phyloP scores from a whole-genome alignment of 345 rosid species.

The Citrus sp. region DNA sequence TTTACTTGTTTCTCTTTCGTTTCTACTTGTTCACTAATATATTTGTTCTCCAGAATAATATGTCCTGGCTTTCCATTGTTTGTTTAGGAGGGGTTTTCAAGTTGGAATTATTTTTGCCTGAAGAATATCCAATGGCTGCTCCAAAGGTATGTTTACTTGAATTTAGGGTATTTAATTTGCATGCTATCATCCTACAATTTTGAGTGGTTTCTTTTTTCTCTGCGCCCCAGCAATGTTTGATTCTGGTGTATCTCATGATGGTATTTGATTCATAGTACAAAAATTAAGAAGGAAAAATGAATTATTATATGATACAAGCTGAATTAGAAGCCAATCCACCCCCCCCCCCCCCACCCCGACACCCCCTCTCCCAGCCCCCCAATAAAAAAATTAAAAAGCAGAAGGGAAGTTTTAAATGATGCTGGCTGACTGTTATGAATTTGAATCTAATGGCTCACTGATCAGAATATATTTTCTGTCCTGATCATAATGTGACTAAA shows the following conservation, averaged over 20 bases:
- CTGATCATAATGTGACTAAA: background rate
- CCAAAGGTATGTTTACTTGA: conserved; percentile 67
- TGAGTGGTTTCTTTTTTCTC: background rate
- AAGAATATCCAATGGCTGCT: conserved; percentile 99
- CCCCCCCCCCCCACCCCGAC: background rate
- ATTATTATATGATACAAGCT: background rate
- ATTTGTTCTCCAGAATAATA: background rate
- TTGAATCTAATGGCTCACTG: background rate
- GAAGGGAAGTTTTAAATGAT: background rate
- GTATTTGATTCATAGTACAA: background rate
- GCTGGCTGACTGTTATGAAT: background rate
- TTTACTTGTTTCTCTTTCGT: background rate
- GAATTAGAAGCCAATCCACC: background rate
- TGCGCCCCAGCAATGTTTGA: background rate
- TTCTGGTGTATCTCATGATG: background rate
- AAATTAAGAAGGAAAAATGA: background rate
- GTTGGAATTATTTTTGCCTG: conserved; percentile 97
- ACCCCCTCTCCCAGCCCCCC: background rate
- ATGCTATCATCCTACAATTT: background rate
- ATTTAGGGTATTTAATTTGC: background rate
- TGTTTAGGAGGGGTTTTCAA: conserved; percentile 93
- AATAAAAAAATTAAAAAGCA: background rate
- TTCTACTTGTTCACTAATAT: background rate
- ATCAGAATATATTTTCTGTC: too few species aligned
- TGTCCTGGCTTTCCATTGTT: conserved; percentile 18